Conservation (phyloP, 192 early-diverging fungal genomes). For the Backusella tarrabulga region DNA sequence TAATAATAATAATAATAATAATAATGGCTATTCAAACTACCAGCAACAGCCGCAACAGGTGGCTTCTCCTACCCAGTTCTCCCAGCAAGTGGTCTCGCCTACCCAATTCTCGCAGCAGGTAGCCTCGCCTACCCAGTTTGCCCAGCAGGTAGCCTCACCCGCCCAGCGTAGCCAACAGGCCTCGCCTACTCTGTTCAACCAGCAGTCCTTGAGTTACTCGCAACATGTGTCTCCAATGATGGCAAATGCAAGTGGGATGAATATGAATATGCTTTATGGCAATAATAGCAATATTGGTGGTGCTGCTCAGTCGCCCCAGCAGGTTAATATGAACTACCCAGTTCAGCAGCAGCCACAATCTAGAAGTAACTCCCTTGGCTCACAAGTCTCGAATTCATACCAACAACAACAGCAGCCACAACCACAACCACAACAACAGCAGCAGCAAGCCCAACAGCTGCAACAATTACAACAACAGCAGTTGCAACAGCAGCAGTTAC, state of each 20-base stretch:
- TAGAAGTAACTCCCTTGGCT: conserved; percentile 2
- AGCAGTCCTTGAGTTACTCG: background rate
- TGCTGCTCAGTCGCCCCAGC: background rate
- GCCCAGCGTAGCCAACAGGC: background rate
- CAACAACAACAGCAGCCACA: background rate
- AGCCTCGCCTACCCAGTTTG: background rate
- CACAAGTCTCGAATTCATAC: background rate
- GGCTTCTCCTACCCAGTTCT: background rate
- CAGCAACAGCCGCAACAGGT: background rate
- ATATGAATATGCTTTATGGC: background rate
- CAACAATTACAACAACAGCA: background rate
- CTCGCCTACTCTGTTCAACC: background rate
- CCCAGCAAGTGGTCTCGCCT: background rate
- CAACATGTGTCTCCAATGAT: background rate
- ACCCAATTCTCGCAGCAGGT: background rate
- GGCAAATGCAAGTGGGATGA: background rate
- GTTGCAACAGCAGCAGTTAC: background rate
- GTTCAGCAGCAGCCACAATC: background rate
- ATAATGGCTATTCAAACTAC: background rate
- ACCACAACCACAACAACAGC: background rate
- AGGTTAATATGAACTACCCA: background rate
- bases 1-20: background rate
- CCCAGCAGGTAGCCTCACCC: background rate
- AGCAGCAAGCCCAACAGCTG: background rate
- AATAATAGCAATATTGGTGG: background rate